Evolutionary conservation across 352 stramenopile genomes (phyloP), one percentile per base, ranked within the genome.

Genomic region (Globisporangium paddicum): DNA sequence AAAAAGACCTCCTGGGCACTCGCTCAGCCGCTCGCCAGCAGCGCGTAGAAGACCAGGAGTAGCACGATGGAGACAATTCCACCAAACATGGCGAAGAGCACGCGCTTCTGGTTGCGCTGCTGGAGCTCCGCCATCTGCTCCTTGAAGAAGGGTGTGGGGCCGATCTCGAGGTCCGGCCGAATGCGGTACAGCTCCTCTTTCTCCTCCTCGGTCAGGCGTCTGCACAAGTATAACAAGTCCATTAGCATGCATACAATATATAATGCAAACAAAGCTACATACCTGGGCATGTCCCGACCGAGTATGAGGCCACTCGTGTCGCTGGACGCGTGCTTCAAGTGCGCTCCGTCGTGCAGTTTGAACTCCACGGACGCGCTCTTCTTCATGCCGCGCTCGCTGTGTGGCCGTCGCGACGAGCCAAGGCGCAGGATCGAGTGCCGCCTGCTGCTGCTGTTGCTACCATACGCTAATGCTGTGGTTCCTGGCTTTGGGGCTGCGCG

Each of bases 141-240:
- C 52, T 81, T 73, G 71, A 73, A 87, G 62, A 71, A 89, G 6
- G 79, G 74, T 38, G 38, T 63, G 30, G 76, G 76, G 0, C 71
- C 74, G 38, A 95, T 91, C 60, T 92, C 83, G 21, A 95, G 73
- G 54, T 95, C 86, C 21, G 86, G 86, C 6, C 86, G 86, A 51
- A 89, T 49, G 65, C 77, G 82, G 63, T 95, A 95, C 35, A 95
- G 72, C 55, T 89, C 86, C 45, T 82, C 76, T 62, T 88, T 90
- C 64, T 95, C 86, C 69, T 90, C 79, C 18, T 78, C 64, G 18
- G 86, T 93, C 51, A 95, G 58, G 13, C 86, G 74, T 40, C 83
- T 90, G 51, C 23, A 26, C 25, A 18, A 60, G 3, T 19, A 41
- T n/a, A 14, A 6, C 28, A 41, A 3, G 1, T 14, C 34, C 18